Evolutionary conservation across 2,329 filamentous ascomycete genomes (phyloP).

Genomic region (Pseudopithomyces chartarum): DNA sequence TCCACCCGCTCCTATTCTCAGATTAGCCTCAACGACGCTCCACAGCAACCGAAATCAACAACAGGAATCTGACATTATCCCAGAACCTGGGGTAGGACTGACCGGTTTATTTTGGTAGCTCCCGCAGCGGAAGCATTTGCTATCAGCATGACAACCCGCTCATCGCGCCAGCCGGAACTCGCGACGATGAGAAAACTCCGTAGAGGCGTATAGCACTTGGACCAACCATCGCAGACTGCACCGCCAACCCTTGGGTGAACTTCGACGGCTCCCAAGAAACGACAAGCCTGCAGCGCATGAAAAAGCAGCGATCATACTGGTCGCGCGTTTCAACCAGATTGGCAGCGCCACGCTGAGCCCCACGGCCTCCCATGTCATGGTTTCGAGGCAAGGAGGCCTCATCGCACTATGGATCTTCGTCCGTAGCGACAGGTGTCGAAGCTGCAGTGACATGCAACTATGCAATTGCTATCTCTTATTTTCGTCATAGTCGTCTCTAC

Average conservation of each 20-base stretch:
- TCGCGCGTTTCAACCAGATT: slow-evolving; percentile 7
- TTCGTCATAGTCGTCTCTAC: not conserved
- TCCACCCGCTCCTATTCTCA: slow-evolving; percentile 1
- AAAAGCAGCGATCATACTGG: slow-evolving; percentile 3
- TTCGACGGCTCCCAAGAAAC: not conserved
- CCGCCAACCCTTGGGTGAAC: too few species aligned
- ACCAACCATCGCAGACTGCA: not conserved
- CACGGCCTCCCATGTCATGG: slow-evolving; percentile 1
- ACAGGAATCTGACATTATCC: not conserved
- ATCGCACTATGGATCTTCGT: not conserved
- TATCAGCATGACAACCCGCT: not conserved
- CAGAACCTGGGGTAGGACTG: slow-evolving; percentile 6
- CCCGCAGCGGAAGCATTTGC: not conserved
- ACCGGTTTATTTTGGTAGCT: not conserved
- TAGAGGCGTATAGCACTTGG: not conserved
- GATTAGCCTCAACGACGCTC: slow-evolving; percentile 9
- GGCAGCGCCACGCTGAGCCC: slow-evolving; percentile 1
- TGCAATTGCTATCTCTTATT: not conserved
- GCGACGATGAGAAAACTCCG: not conserved
- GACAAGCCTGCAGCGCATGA: slow-evolving; percentile 1
- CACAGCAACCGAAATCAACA: slow-evolving; percentile 9
- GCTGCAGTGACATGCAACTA: not conserved
- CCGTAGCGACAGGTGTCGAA: not conserved
- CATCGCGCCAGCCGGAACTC: not conserved
- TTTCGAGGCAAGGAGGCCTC: slow-evolving; percentile 2